Percentiles rank a stretch among this genome's conserved stretches.
Conservation (phyloP, 768 basidiomycete genomes). For the Pilatotrama ljubarskyi region DNA sequence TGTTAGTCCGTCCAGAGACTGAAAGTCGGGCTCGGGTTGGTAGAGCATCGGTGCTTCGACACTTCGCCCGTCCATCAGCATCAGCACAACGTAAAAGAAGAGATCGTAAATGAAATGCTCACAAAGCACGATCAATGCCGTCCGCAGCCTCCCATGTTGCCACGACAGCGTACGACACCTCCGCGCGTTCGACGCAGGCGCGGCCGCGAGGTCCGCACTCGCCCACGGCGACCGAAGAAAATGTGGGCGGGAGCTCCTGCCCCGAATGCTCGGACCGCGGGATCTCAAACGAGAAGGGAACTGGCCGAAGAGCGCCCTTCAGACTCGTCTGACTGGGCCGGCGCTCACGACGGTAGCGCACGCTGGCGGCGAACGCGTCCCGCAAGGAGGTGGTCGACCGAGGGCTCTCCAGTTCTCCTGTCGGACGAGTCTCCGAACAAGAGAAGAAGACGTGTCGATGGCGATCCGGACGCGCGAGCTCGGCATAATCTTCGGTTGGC, state of each 20-base stretch:
- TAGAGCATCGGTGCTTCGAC: constrained; percentile 66
- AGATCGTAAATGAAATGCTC: constrained; percentile 26
- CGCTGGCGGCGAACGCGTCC: constrained; percentile 30
- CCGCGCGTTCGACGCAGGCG: constrained; percentile 36
- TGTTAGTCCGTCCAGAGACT: constrained; percentile 50
- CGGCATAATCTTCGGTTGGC: constrained; percentile 19
- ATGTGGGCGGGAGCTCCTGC: constrained; percentile 65
- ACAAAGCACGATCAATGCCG: constrained; percentile 49
- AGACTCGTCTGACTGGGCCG: constrained; percentile 23
- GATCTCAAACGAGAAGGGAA: constrained; percentile 56
- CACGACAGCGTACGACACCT: constrained; percentile 55
- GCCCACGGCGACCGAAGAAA: constrained; percentile 41
- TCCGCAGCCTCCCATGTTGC: constrained; percentile 61
- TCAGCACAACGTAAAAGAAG: constrained; percentile 1
- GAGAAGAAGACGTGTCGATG: constrained; percentile 33
- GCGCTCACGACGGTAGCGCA: constrained; percentile 22
- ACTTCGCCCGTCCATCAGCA: constrained; percentile 36
- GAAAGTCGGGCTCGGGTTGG: constrained; percentile 60
- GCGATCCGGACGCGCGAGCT: constrained; percentile 14
- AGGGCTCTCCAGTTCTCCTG: constrained; percentile 24
- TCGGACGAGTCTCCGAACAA: constrained; percentile 22
- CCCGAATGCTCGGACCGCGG: constrained; percentile 49
- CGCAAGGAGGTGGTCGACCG: constrained; percentile 27
- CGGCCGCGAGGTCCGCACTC: constrained; percentile 28
- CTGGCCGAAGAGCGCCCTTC: constrained; percentile 26